Percentiles rank a stretch among this genome's conserved stretches.
Evolutionary conservation across 2,329 filamentous ascomycete genomes (phyloP).

Genomic region (Colletotrichum neosansevieriae): DNA sequence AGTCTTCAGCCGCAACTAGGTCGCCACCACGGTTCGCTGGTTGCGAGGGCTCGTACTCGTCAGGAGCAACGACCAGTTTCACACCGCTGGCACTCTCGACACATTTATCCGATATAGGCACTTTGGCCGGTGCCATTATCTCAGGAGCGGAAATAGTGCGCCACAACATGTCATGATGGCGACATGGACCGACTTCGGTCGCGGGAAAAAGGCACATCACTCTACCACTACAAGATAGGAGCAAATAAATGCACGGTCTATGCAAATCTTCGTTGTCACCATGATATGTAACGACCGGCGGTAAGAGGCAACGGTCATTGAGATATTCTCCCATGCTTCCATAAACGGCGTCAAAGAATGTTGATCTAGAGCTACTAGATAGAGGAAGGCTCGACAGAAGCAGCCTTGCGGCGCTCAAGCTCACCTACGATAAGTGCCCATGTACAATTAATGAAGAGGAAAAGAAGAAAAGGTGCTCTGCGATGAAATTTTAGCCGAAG

Average conservation of each 20-base stretch:
- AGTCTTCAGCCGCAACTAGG: too few relatives aligned
- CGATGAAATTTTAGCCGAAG: constrained; percentile 33
- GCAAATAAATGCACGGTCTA: constrained; percentile 1
- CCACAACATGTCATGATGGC: not conserved
- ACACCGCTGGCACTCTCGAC: too few relatives aligned
- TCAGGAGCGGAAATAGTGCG: too few relatives aligned
- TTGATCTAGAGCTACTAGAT: constrained; percentile 75
- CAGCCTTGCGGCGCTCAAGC: constrained; percentile 63
- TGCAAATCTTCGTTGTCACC: constrained; percentile 3
- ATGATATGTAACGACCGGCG: constrained; percentile 76
- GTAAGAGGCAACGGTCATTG: constrained; percentile 77
- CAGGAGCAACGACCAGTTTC: too few relatives aligned
- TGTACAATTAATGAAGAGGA: constrained; percentile 71
- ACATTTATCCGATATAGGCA: too few relatives aligned
- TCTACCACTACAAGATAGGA: not conserved
- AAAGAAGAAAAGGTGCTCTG: constrained; percentile 50
- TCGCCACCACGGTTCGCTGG: too few relatives aligned
- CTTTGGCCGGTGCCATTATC: too few relatives aligned
- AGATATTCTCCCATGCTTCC: constrained; percentile 77
- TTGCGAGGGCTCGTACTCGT: too few relatives aligned
- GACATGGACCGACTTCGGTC: constrained; percentile 2
- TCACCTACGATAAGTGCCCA: constrained; percentile 80
- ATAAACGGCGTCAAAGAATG: constrained; percentile 72
- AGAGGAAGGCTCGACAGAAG: constrained; percentile 76
- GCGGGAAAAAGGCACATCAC: not conserved